Evolutionary conservation across 176 grass and related monocot genomes (phyloP), one percentile per base, ranked within the genome.

Genomic region (Triticum turgidum): DNA sequence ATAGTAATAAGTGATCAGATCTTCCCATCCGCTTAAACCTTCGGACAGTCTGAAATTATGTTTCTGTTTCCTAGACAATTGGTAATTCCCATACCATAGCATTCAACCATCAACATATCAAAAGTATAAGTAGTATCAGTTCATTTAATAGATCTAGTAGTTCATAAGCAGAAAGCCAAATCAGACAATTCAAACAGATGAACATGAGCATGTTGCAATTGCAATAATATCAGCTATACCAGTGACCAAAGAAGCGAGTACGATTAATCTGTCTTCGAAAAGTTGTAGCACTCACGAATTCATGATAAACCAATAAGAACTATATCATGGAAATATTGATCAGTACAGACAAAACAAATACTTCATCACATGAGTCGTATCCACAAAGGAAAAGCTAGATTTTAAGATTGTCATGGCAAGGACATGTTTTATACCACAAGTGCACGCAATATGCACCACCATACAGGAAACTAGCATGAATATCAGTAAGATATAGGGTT

Each of bases 401-500:
- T 82, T 62, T 29, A 49, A 80, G 34, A 81, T 76, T 85, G 44
- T 27, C 25, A 69, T 21, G 59, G 27, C 2, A 0, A 84, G 77
- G 84, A 44, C 33, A 62, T 39, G 30, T 68, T 37, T 39, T 69
- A 45, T 25, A 69, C 24, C 13, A 34, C 6, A 74, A 24, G 25
- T 51, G 8, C 37, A 9, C 22, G 6, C 69, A 4, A 3, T 63
- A 63, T 77, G 70, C 41, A 77, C 18, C 29, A 77, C 70, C 73
- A 85, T 29, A 82, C 13, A 91, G n/a, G 76, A 11, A 77, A 84
- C 51, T 27, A 82, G 44, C 65, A 88, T 61, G 64, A 45, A 73
- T 65, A 17, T 12, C 65, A 86, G 25, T 39, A 72, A 45, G 66
- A 85, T 9, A 82, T 4, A 84, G 34, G 25, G 32, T 70, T 54